Evolutionary conservation across 441 rosid genomes (phyloP), one percentile per base, ranked within the genome.

Genomic region (Mallotus japonicus): DNA sequence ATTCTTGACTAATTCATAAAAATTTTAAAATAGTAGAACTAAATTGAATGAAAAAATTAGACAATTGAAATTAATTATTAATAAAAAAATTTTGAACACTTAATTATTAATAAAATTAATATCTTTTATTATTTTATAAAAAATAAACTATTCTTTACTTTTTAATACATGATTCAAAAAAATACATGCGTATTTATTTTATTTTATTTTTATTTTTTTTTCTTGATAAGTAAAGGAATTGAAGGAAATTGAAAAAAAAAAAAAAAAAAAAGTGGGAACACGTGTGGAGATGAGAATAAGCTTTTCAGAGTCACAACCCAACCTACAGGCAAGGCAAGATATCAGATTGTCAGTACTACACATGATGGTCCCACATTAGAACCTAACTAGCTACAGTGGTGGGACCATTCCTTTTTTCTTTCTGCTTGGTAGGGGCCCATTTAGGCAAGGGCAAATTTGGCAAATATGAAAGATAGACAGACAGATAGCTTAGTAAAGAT

Each of bases 211-310:
- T 42, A 42, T 44, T 44, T 7, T 44, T 7, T 44, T 44, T 37
- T 4, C 6, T 37, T 37, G 40, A 37, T 10, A 44, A 44, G 49
- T 8, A 37, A 37, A 37, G 40, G 40, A 37, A 37, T 62, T 28
- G 17, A 15, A 51, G 17, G 28, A 7, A 67, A 51, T 20, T 47
- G 44, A 15, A 16, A 14, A 9, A 10, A 20, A 46, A 1, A 9
- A 22, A 20, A 51, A 4, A 63, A 0, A 42, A 57, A 46, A 65
- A 14, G 54, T 5, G 55, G 14, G 69, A 59, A 60, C 67, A 61
- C 69, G 55, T 69, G 73, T 68, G 73, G 8, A 16, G 56, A 68
- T 16, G 49, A 68, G 73, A 42, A 16, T 24, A 68, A 62, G 40
- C 40, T 54, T 49, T 20, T 17, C n/a, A 58, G 67, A 37, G 65